Conservation (phyloP, 2,329 filamentous ascomycete species). For the Epichloe hybrida region DNA sequence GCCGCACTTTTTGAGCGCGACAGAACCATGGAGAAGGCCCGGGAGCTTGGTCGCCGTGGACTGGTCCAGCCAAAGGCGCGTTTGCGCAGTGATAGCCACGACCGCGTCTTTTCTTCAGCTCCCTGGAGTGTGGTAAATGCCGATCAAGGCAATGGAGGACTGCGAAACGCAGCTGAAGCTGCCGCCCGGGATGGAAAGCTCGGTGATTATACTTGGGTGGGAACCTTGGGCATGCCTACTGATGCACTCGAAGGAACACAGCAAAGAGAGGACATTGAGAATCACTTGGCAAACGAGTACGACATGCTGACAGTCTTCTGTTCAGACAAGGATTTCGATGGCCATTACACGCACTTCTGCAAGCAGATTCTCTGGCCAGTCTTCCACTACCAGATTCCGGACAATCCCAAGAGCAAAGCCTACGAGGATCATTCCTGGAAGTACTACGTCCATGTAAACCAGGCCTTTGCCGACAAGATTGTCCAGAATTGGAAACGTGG, state of each 20-base stretch:
- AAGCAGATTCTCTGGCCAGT: constrained; percentile 97
- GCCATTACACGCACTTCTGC: constrained; percentile 91
- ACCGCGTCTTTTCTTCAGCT: constrained; percentile 60
- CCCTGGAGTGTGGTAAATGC: constrained; percentile 74
- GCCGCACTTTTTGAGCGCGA: constrained; percentile 60
- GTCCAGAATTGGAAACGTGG: constrained; percentile 88
- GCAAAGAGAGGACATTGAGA: constrained; percentile 71
- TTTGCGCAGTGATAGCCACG: constrained; percentile 48
- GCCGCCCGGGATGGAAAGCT: constrained; percentile 56
- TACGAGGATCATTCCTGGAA: constrained; percentile 96
- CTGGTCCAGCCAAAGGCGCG: constrained; percentile 39
- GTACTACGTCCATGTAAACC: constrained; percentile 85
- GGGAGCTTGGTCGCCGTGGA: constrained; percentile 42
- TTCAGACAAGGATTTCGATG: constrained; percentile 84
- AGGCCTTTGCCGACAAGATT: constrained; percentile 84
- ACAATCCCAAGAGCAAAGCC: constrained; percentile 95
- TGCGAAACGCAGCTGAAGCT: constrained; percentile 77
- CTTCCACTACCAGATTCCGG: constrained; percentile 95
- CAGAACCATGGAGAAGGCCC: constrained; percentile 42
- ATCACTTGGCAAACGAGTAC: constrained; percentile 66
- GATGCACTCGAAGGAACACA: constrained; percentile 64
- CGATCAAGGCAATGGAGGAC: constrained; percentile 82
- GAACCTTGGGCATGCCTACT: constrained; percentile 86
- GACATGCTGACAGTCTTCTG: constrained; percentile 75
- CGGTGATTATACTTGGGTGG: constrained; percentile 75